Evolutionary conservation across 2,329 filamentous ascomycete genomes (phyloP).

Genomic region (Aspergillus neoniger): DNA sequence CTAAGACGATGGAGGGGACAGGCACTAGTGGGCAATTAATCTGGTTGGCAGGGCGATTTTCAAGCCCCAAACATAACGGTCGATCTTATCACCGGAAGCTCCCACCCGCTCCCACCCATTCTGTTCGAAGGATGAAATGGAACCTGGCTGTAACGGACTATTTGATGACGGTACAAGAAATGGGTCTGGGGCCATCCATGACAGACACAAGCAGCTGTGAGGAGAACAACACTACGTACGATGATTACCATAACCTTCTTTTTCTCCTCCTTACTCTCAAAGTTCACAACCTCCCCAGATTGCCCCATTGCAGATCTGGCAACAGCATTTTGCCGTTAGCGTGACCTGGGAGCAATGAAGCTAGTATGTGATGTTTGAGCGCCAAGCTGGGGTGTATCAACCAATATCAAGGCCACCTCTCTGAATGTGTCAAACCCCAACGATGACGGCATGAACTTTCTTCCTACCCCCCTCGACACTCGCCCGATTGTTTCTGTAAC

Average conservation of each 20-base stretch:
- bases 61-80: not conserved
- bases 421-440: not conserved
- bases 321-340: constrained; percentile 9
- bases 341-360: constrained; percentile 8
- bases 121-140: not conserved
- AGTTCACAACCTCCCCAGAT: not conserved
- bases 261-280: not conserved
- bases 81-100: not conserved
- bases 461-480: not conserved
- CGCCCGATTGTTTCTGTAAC: not conserved
- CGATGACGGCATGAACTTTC: not conserved
- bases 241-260: not conserved
- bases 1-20: not conserved
- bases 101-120: not conserved
- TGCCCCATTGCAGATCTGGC: constrained; percentile 13
- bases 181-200: not conserved
- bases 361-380: not conserved
- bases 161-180: not conserved
- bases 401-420: not conserved
- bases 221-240: not conserved
- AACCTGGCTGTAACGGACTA: no score
- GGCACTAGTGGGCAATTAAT: not conserved
- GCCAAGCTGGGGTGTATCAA: constrained; percentile 10
- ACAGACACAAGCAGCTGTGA: not conserved
- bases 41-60: not conserved